Percentiles rank a stretch among this genome's conserved stretches.
Evolutionary conservation across 352 stramenopile species (phyloP).

Genomic region (Globisporangium lucens): DNA sequence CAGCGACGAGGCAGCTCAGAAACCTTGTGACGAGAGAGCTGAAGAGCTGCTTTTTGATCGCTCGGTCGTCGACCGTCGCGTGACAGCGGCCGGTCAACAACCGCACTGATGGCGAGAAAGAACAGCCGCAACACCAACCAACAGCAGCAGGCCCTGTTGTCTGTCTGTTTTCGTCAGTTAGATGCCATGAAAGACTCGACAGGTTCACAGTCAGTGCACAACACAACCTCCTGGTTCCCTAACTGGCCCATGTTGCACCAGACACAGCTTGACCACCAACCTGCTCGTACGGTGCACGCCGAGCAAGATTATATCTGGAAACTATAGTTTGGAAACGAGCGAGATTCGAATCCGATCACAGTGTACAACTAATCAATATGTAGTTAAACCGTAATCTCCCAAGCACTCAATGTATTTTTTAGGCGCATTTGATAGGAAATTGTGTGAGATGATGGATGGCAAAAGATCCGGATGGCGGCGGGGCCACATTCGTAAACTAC

Average conservation of each 20-base stretch:
- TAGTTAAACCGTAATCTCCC: background rate
- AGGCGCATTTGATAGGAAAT: background rate
- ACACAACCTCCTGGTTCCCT: background rate
- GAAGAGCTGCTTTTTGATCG: background rate
- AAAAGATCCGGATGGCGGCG: background rate
- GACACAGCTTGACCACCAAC: background rate
- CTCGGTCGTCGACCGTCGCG: constrained; percentile 6
- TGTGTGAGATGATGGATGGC: background rate
- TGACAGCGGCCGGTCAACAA: constrained; percentile 11
- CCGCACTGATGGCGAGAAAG: background rate
- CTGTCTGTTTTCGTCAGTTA: background rate
- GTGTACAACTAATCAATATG: no score
- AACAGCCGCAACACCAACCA: background rate
- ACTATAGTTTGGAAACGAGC: no score
- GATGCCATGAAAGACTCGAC: background rate
- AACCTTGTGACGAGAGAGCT: background rate
- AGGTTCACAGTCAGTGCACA: no score
- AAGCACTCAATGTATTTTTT: background rate
- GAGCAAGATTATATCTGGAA: no score
- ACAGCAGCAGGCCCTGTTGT: background rate
- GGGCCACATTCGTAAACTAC: background rate
- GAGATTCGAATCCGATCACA: no score
- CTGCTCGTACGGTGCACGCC: no score
- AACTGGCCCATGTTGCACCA: no score
- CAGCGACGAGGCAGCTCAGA: constrained; percentile 8